phyloP scores from a whole-genome alignment of 2,329 filamentous ascomycete species.

The Pestalotiopsis sp. region DNA sequence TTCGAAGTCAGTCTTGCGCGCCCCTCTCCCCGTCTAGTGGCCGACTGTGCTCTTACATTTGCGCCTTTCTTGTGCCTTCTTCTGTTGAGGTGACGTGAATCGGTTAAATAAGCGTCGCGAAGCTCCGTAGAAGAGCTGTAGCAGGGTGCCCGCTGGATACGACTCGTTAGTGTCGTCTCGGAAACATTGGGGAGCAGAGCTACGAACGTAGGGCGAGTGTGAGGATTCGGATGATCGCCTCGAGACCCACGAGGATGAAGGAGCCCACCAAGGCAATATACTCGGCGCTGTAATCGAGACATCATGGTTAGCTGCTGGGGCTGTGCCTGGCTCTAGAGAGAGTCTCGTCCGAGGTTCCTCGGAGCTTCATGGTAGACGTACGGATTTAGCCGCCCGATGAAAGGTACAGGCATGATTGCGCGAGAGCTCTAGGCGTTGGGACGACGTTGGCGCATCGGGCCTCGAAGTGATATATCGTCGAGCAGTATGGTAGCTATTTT shows the following conservation, averaged over 20 bases:
- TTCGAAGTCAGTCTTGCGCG: not conserved
- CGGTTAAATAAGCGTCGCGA: slow-evolving; percentile 84
- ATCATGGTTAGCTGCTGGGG: slow-evolving; percentile 6
- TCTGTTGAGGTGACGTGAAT: slow-evolving; percentile 71
- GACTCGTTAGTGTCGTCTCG: slow-evolving; percentile 19
- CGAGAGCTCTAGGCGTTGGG: not conserved
- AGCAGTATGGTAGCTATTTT: not conserved
- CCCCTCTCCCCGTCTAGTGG: not conserved
- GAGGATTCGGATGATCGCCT: slow-evolving; percentile 80
- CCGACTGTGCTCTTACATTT: slow-evolving; percentile 51
- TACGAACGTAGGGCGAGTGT: slow-evolving; percentile 83
- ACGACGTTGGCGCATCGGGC: not conserved
- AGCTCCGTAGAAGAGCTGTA: slow-evolving; percentile 79
- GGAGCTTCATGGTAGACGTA: slow-evolving; percentile 26
- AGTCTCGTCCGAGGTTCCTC: slow-evolving; percentile 19
- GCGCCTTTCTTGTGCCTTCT: slow-evolving; percentile 67
- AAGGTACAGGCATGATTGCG: slow-evolving; percentile 39
- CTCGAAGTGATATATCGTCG: not conserved
- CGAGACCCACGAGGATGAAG: slow-evolving; percentile 79
- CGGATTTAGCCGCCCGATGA: slow-evolving; percentile 43
- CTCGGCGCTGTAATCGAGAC: slow-evolving; percentile 62
- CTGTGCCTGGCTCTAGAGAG: slow-evolving; percentile 15
- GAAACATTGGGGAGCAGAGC: not conserved
- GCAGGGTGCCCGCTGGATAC: slow-evolving; percentile 70
- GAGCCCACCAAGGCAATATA: slow-evolving; percentile 87